Base-by-base conservation (phyloP, 2,329 filamentous ascomycete species). In the Orbilia javanica region DNA sequence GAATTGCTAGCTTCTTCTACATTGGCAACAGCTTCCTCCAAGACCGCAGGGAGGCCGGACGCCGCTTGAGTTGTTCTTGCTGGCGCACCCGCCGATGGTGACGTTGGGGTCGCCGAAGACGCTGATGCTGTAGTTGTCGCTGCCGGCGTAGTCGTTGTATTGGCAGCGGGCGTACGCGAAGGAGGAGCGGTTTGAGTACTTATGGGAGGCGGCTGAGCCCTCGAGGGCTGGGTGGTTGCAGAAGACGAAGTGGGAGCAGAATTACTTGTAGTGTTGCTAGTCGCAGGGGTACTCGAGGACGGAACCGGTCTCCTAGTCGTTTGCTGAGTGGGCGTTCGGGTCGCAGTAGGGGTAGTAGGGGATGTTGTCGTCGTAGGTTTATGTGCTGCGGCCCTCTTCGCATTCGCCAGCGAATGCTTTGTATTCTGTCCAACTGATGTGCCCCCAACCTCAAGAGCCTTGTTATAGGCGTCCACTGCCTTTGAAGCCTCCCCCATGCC, bases 21-120 rank as follows among this genome's bases (percentile, higher is more conserved):
- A 67, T 77, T 77, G 4, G 73, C 73, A 4, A 77, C 66, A n/a
- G 73, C 73, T 63, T 77, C 73, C 34, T 77, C 73, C 7, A 77
- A 53, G 20, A 77, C 65, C 13, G 73, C 65, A 0, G 73, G 73
- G 13, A 77, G 66, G 8, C 73, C 73, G 31, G 73, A 27, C 3
- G 66, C 73, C n/a, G 50, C 60, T 18, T 77, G 73, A 6, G 55
- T 62, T n/a, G 57, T 60, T 4, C 73, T 57, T 4, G 66, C 42
- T 4, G 66, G 73, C 6, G 73, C 73, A 67, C 67, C 71, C 4
- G 36, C 57, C 8, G 73, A 70, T 4, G 73, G 73, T 6, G 73
- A 70, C 44, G 72, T 71, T 3, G 73, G 73, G 3, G 72, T 70
- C 18, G 55, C 67, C 18, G 72, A 25, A 22, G 65, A 44, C 15